Evolutionary conservation across 768 basidiomycete genomes (phyloP).

Genomic region (Phylloporus scabripes): DNA sequence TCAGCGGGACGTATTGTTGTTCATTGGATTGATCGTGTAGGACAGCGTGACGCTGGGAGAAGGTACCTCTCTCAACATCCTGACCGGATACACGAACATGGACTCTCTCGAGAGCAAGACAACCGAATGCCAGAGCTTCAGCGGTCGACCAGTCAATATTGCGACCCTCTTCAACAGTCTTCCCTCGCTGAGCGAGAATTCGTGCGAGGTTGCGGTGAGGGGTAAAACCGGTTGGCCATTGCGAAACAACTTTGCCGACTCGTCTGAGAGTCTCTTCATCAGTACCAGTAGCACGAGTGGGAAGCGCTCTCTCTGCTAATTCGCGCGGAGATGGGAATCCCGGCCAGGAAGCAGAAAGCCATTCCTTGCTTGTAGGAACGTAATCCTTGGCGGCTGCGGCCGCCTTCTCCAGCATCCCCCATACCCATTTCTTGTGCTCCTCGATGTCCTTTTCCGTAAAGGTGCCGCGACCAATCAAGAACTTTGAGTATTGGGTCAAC

Average conservation of each 20-base stretch:
- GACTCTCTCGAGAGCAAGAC: conserved; percentile 86
- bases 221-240: conserved; percentile 78
- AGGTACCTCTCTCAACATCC: conserved; percentile 98
- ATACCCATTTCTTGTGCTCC: conserved; percentile 99
- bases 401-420: conserved; percentile 97
- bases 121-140: conserved; percentile 93
- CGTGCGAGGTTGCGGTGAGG: conserved; percentile 92
- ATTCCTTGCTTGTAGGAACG: conserved; percentile 89
- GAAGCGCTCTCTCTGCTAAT: conserved; percentile 86
- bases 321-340: conserved; percentile 98
- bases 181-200: conserved; percentile 82
- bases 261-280: conserved; percentile 71
- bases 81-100: conserved; percentile 96
- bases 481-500: conserved; percentile 87
- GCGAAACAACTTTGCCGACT: conserved; percentile 83
- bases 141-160: conserved; percentile 99
- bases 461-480: conserved; percentile 82
- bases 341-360: conserved; percentile 97
- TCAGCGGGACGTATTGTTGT: conserved; percentile 82
- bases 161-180: conserved; percentile 83
- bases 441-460: conserved; percentile 96
- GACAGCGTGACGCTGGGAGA: conserved; percentile 97
- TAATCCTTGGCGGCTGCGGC: conserved; percentile 94
- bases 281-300: conserved; percentile 83
- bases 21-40: conserved; percentile 95